phyloP scores from a whole-genome alignment of 148 eudicot genomes.

The Fagopyrum homotropicum region DNA sequence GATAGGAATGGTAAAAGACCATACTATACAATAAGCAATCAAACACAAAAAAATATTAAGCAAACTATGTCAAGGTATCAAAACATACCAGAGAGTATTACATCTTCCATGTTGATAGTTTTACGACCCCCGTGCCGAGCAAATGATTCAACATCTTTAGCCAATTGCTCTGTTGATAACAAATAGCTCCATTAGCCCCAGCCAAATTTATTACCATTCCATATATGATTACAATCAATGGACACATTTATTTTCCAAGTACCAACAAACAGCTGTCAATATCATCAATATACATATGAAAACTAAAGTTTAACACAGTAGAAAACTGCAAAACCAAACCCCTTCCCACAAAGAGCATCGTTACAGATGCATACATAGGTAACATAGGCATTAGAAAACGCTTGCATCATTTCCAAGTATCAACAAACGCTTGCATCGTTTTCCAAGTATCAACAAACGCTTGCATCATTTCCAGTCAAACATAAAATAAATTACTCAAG shows the following conservation, averaged over 20 bases:
- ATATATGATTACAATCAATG: background rate
- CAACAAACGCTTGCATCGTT: too few relatives aligned
- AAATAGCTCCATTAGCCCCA: conserved; percentile 11
- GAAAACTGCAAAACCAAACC: background rate
- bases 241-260: background rate
- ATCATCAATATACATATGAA: background rate
- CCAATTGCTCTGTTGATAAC: conserved; percentile 67
- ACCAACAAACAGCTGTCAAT: background rate
- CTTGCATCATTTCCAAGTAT: too few relatives aligned
- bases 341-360: background rate
- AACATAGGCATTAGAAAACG: too few relatives aligned
- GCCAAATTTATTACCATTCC: background rate
- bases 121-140: conserved; percentile 92
- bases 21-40: background rate
- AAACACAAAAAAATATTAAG: background rate
- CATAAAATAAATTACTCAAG: background rate
- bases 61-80: background rate
- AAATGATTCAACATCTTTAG: conserved; percentile 85
- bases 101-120: conserved; percentile 85
- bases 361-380: too few relatives aligned
- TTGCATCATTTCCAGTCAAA: background rate
- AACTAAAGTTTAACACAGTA: background rate
- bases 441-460: too few relatives aligned
- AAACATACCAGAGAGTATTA: conserved; percentile 74
- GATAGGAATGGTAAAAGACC: background rate